A percentile compares a stretch with the other conserved stretches of the same genome.
These are phyloP conservation scores for Hordeum marinum DNA, from an alignment of 176 grass and related monocot genomes.

Conservation along the genomic window DNA sequence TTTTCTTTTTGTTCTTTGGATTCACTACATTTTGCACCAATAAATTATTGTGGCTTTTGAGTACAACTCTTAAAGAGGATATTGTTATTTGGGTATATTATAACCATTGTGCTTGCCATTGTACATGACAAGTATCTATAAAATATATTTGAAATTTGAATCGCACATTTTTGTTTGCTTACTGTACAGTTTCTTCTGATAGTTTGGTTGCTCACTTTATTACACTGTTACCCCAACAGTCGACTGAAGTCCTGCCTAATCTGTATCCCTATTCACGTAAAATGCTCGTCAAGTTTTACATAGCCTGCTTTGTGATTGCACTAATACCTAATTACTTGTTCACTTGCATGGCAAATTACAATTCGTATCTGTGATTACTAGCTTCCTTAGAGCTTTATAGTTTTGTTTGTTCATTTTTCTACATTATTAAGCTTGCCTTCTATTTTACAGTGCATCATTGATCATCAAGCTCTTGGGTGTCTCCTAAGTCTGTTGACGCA, in stretches of 20 bases:
- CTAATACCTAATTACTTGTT: not conserved
- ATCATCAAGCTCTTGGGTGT: slow-evolving; percentile 81
- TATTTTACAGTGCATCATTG: slow-evolving; percentile 58
- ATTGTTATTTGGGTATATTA: not conserved
- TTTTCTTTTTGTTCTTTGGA: not conserved
- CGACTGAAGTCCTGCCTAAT: not conserved
- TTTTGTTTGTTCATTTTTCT: not conserved
- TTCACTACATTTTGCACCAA: not conserved
- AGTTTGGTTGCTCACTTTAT: not conserved
- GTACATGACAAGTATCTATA: not conserved
- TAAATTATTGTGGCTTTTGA: not conserved
- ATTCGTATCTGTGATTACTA: not conserved
- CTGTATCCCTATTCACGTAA: not conserved
- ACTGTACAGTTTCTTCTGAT: not conserved
- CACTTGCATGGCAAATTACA: not conserved
- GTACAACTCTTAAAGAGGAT: not conserved
- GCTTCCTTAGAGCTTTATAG: not conserved
- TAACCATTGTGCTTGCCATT: not conserved
- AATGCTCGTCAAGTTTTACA: not conserved
- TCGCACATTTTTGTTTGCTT: not conserved
- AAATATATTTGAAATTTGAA: not conserved
- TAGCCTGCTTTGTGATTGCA: not conserved
- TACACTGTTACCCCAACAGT: not conserved
- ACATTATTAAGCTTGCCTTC: not conserved
- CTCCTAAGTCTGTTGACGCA: slow-evolving; percentile 79